Conservation (phyloP, 352 stramenopile species). For the Globisporangium nunn region DNA sequence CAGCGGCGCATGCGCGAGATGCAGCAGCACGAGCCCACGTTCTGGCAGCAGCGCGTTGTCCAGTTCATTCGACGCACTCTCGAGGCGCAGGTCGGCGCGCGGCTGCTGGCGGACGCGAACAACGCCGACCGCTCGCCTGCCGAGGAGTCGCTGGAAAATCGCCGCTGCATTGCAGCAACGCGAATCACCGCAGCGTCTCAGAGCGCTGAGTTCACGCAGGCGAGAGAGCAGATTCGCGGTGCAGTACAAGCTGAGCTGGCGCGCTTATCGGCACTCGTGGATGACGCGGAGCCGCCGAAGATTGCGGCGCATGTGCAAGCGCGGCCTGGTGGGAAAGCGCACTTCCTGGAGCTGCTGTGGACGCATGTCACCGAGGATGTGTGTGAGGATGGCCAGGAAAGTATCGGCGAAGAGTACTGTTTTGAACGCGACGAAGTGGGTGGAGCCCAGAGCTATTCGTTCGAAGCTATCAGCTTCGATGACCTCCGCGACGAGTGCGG, state of each 20-base stretch:
- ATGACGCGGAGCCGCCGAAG: neutral
- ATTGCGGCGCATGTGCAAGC: no score
- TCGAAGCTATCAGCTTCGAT: slow-evolving; percentile 36
- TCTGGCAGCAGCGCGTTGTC: slow-evolving; percentile 50
- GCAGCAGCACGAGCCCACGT: slow-evolving; percentile 28
- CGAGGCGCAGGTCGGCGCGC: slow-evolving; percentile 8
- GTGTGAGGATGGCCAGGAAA: neutral
- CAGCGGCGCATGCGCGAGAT: slow-evolving; percentile 22
- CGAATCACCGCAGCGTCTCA: neutral
- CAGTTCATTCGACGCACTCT: slow-evolving; percentile 25
- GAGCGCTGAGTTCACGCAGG: neutral
- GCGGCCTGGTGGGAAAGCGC: neutral
- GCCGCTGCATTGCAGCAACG: neutral
- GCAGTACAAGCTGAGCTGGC: slow-evolving; percentile 5
- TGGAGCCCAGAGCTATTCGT: slow-evolving; percentile 16
- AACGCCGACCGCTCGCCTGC: neutral
- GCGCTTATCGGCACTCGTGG: slow-evolving; percentile 2
- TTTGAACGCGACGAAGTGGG: neutral
- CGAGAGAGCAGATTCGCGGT: slow-evolving; percentile 5
- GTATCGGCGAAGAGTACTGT: neutral
- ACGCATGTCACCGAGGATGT: neutral
- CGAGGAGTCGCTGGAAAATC: neutral
- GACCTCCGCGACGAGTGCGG: slow-evolving; percentile 31
- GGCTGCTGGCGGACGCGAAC: neutral
- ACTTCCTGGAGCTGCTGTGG: slow-evolving; percentile 9